Base-by-base conservation (phyloP, 129 eudicot genomes). In the Oenanthe sinensis region DNA sequence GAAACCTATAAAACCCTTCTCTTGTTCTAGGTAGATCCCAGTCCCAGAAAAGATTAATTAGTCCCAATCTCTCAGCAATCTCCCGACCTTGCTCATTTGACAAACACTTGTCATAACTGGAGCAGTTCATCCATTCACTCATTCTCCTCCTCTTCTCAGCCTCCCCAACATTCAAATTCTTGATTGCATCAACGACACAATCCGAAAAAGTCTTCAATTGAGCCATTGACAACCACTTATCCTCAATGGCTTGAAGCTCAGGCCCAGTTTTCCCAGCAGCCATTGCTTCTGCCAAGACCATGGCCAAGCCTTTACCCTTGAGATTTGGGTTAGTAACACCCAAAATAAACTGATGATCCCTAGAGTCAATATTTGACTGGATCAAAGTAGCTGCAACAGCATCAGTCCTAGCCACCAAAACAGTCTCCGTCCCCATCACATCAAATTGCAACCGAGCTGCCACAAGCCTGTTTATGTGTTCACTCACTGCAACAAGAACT, bases 11-110 rank as follows among this genome's bases (percentile, higher is more conserved):
- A 76, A 92, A 95, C 79, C 99, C 99, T 86, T 95, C 99, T 60
- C 99, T 82, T 58, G 99, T 95, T 85, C 97, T 83, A 17, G 96
- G 90, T 83, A 95, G 62, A 79, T 95, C 99, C 99, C 97, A 95
- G 81, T 95, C 97, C 91, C 93, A 95, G 76, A 91, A 95, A 37
- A 90, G 79, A 71, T 88, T 87, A 17, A 84, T 72, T 46, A 95
- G 73, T 10, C 99, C 99, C 19, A 92, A 79, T 49, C 87, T 84
- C 0, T 76, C 89, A 0, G 89, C 96, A 36, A 95, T 82, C 79
- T 88, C 91, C 22, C 95, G 79, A 0, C 84, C 96, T 60, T 92
- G 89, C 79, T 92, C 91, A 8, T 91, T 91, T 0, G 97, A 89
- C 44, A 91, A 36, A 68, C 99, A 95, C 85, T 90, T 95, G 10